Conservation (phyloP, 1,284 basidiomycete genomes). For the Melanopsichium pennsylvanicum region DNA sequence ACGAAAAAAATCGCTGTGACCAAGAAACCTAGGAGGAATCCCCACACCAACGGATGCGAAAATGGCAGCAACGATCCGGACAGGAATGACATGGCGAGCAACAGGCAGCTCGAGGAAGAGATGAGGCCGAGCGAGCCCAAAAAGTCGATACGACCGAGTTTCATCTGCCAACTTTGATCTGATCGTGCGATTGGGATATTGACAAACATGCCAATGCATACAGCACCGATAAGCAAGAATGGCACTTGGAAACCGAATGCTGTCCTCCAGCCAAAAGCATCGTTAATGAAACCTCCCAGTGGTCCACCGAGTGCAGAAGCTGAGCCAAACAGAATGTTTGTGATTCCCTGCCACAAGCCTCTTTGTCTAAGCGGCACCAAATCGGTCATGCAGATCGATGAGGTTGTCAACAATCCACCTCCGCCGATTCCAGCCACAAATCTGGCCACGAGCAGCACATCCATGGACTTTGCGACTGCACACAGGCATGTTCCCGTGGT, state of each 20-base stretch:
- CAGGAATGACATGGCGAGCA: slow-evolving; percentile 63
- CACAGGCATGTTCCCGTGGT: slow-evolving; percentile 59
- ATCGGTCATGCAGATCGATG: slow-evolving; percentile 67
- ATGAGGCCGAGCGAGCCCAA: slow-evolving; percentile 65
- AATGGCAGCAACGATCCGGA: slow-evolving; percentile 56
- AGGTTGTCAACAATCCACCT: slow-evolving; percentile 67
- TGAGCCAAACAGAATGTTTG: slow-evolving; percentile 62
- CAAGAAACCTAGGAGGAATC: slow-evolving; percentile 53
- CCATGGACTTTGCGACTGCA: slow-evolving; percentile 51
- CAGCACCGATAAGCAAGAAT: slow-evolving; percentile 63
- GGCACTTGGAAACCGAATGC: slow-evolving; percentile 65
- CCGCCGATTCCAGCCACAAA: slow-evolving; percentile 68
- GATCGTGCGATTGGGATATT: slow-evolving; percentile 65
- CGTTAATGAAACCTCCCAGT: slow-evolving; percentile 54
- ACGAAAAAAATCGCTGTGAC: slow-evolving; percentile 71
- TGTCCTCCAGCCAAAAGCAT: slow-evolving; percentile 54
- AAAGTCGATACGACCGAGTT: slow-evolving; percentile 65
- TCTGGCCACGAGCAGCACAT: slow-evolving; percentile 59
- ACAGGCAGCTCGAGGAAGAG: slow-evolving; percentile 58
- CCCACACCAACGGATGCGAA: slow-evolving; percentile 47
- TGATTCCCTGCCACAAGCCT: slow-evolving; percentile 67
- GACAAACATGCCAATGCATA: slow-evolving; percentile 64
- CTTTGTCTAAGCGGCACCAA: slow-evolving; percentile 67
- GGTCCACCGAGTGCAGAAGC: slow-evolving; percentile 64
- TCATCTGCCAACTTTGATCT: slow-evolving; percentile 64